Evolutionary conservation across 1,284 basidiomycete genomes (phyloP), one percentile per base, ranked within the genome.

Genomic region (Ceratobasidium sp.): DNA sequence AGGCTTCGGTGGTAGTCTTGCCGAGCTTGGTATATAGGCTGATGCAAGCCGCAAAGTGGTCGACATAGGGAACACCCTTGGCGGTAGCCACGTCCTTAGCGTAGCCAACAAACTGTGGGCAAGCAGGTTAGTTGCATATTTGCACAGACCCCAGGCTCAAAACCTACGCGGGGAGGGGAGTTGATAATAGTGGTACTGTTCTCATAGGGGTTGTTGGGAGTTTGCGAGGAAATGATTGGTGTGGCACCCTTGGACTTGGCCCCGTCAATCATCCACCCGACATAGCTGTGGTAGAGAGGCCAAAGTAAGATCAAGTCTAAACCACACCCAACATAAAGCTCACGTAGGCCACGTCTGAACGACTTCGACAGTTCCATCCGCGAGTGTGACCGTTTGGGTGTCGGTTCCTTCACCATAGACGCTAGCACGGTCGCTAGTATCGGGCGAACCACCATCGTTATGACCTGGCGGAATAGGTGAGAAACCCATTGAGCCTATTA

Each of bases 191-290:
- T 78, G 51, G 78, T 80, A 64, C 81, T 64, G 69, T 76, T 80
- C 14, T 81, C 78, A 84, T 85, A 86, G 34, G 82, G 82, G 78
- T 87, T 85, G 77, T 84, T 80, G 2, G 86, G 86, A 3, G 86
- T 87, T 77, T 85, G 84, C n/a, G 83, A 83, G 22, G 84, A 85
- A 34, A 86, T 80, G 75, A 87, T 86, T 34, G 83, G 81, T 39
- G 82, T 84, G 34, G 83, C 85, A 19, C 85, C 86, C 79, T 86
- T 86, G 2, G 84, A 83, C 39, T 73, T 74, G 11, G 68, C 74
- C 11, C 51, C 59, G 53, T 76, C 74, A 66, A 77, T 71, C 75
- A 76, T 76, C 59, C 62, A 64, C n/a, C 39, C 46, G 16, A 63
- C 43, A 43, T 73, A 62, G 19, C 71, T 64, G 22, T 27, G 8